These are phyloP conservation scores for Rhytidiadelphus loreus DNA, from an alignment of 225 moss, liverwort and hornwort genomes.

Conservation along the genomic window DNA sequence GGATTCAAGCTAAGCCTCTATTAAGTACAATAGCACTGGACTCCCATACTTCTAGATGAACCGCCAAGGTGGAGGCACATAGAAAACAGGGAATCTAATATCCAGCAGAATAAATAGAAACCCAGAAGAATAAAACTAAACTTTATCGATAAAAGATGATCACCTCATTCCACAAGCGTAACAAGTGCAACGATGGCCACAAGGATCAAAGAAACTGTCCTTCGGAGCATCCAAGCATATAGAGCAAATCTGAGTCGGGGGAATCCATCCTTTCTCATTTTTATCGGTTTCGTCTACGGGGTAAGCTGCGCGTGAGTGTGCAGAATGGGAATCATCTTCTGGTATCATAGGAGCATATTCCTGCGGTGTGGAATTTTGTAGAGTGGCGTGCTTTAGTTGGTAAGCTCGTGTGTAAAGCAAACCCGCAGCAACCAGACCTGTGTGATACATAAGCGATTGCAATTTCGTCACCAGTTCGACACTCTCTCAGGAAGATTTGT, in stretches of 20 bases:
- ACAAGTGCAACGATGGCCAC: conserved; percentile 82
- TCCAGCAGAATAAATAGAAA: neutral
- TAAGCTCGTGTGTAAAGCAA: conserved; percentile 22
- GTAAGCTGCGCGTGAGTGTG: conserved; percentile 8
- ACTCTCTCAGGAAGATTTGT: neutral
- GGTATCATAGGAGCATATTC: conserved; percentile 29
- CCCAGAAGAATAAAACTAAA: neutral
- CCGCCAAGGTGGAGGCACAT: neutral
- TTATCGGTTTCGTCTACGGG: neutral
- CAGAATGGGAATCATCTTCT: neutral
- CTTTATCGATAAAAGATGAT: neutral
- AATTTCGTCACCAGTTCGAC: neutral
- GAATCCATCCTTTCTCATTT: neutral
- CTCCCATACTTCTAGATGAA: neutral
- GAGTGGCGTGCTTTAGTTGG: conserved; percentile 9
- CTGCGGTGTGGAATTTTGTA: neutral
- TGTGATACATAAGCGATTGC: neutral
- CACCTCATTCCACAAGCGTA: conserved; percentile 71
- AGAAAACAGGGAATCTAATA: neutral
- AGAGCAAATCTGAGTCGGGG: conserved; percentile 53
- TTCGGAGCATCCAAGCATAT: conserved; percentile 72
- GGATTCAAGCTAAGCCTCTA: neutral
- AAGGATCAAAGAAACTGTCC: conserved; percentile 71
- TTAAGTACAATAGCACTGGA: neutral
- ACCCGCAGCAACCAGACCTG: conserved; percentile 36